Percentiles rank a stretch among this genome's conserved stretches.
Conservation (phyloP, 2,329 filamentous ascomycete genomes). For the Apiospora saccharicola region DNA sequence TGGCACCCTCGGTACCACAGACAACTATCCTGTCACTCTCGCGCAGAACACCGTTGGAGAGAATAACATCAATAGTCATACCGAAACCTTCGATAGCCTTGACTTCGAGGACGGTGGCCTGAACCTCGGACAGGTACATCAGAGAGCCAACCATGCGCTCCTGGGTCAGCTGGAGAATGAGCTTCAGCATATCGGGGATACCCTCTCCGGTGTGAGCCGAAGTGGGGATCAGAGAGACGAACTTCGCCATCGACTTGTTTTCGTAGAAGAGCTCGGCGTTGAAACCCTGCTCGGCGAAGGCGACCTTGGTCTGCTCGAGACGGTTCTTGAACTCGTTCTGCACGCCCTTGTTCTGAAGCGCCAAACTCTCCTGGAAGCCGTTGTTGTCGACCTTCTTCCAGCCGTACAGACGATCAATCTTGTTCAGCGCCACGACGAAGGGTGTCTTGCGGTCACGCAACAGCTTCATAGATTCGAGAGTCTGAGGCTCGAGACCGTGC, state of each 20-base stretch:
- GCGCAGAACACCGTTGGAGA: constrained; percentile 92
- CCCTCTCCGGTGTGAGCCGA: constrained; percentile 99
- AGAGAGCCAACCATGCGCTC: constrained; percentile 96
- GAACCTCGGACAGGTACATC: constrained; percentile 98
- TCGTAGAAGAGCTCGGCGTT: constrained; percentile 97
- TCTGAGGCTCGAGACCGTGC: constrained; percentile 98
- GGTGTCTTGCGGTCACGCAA: constrained; percentile 93
- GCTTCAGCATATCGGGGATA: constrained; percentile 98
- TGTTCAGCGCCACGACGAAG: constrained; percentile 98
- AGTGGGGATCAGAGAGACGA: constrained; percentile 95
- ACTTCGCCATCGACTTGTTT: constrained; percentile 96
- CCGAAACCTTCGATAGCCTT: constrained; percentile 99
- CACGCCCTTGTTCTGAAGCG: constrained; percentile 88
- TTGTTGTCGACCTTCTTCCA: constrained; percentile 99
- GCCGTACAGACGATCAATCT: constrained; percentile 98
- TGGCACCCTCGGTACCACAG: constrained; percentile 95
- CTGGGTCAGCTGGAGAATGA: constrained; percentile 90
- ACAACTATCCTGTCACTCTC: constrained; percentile 95
- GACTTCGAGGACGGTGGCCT: constrained; percentile 97
- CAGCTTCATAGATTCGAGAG: constrained; percentile 94
- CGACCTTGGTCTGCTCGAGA: constrained; percentile 88
- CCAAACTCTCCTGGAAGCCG: constrained; percentile 92
- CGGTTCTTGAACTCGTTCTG: constrained; percentile 94
- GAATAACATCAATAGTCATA: constrained; percentile 96
- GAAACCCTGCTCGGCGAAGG: constrained; percentile 96